phyloP scores from a whole-genome alignment of 2,329 filamentous ascomycete species.

The Leptoxyphium fumago region DNA sequence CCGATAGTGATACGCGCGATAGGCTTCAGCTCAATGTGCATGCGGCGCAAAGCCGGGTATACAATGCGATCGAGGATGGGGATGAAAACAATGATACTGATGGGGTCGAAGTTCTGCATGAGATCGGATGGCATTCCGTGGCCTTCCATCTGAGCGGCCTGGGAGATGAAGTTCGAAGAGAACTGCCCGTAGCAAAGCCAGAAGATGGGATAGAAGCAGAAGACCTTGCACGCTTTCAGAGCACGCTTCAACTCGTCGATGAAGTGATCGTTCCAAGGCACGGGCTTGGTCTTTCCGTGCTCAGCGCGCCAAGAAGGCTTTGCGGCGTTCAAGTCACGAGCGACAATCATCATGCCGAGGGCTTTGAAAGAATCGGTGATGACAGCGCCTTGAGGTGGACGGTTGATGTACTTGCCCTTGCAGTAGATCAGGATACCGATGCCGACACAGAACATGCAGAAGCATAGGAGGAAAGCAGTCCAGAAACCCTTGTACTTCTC shows the following conservation, averaged over 20 bases:
- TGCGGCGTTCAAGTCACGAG: constrained; percentile 43
- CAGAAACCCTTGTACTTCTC: constrained; percentile 54
- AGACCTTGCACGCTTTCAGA: constrained; percentile 53
- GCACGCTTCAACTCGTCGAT: constrained; percentile 57
- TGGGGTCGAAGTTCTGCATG: constrained; percentile 33
- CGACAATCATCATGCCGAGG: constrained; percentile 39
- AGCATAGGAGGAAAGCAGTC: constrained; percentile 47
- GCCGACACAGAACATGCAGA: constrained; percentile 49
- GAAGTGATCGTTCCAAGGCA: constrained; percentile 55
- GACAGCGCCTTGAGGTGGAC: constrained; percentile 45
- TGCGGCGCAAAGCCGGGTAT: constrained; percentile 30
- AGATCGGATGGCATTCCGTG: constrained; percentile 34
- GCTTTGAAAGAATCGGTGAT: constrained; percentile 52
- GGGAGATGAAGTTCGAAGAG: constrained; percentile 33
- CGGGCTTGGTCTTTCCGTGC: constrained; percentile 27
- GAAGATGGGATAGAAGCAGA: constrained; percentile 36
- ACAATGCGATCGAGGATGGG: constrained; percentile 30
- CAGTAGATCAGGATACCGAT: constrained; percentile 37
- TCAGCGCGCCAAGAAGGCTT: constrained; percentile 51
- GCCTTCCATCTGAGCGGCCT: constrained; percentile 32
- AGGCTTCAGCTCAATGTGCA: constrained; percentile 29
- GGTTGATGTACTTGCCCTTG: constrained; percentile 24
- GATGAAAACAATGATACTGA: constrained; percentile 32
- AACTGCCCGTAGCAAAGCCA: constrained; percentile 27
- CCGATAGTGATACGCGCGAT: constrained; percentile 40